Base-by-base conservation (phyloP, 179 eudicot species). In the Silene coronaria region DNA sequence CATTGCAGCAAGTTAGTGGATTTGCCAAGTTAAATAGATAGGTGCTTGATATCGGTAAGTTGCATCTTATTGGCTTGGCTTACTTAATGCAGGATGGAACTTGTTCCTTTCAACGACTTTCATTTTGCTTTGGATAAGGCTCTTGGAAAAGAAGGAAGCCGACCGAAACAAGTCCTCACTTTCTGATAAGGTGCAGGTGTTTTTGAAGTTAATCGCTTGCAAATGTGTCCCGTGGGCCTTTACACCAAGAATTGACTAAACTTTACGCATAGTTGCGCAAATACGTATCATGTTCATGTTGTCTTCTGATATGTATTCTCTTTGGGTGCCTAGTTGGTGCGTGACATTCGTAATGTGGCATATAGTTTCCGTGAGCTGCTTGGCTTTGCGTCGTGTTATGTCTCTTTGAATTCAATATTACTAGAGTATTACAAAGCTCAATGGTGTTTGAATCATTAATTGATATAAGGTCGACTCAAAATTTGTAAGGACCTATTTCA, bases 71-170 rank as follows among this genome's bases (percentile, higher is more conserved):
- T 16, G 61, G 38, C 42, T n/a, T 69, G 28, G 36, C 8, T 34
- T 87, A 75, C 71, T 78, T 21, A 61, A 81, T 83, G 82, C 95
- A 93, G 98, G 84, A 91, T 86, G 97, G 96, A 93, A 80, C 85
- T 83, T 42, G 86, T 81, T 76, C 92, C 94, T 63, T 94, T 91
- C 67, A 69, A 80, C 3, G 84, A 89, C 70, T 94, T 94, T 80
- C 83, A 76, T 46, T 55, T 76, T 2, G 93, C 96, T 32, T 69
- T 94, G 79, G 94, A 89, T 57, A 91, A 85, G 83, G 85, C 97
- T 38, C 88, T 91, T 46, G 98, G 98, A 36, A 91, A 94, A 77
- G 85, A 80, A 51, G 98, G 98, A 72, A 90, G 94, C 81, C 93
- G 84, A 66, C 94, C 91, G 13, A 91, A 94, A 77, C 97, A 94